Base-by-base conservation (phyloP, 164 flowering plant species). In the Vitis riparia region DNA sequence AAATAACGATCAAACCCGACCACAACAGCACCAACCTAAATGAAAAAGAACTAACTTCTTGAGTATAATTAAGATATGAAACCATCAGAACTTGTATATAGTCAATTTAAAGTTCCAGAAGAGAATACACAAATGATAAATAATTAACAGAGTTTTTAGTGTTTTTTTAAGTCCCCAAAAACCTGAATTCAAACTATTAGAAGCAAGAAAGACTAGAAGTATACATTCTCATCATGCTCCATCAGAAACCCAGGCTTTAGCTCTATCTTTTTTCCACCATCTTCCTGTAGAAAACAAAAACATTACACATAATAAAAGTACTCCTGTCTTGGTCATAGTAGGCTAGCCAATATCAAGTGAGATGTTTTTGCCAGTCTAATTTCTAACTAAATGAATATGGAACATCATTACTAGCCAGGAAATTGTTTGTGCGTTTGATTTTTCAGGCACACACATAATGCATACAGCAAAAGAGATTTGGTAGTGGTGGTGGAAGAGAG, bases 1-100 rank as follows among this genome's bases (percentile, higher is more conserved):
- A 93, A 88, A 75, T 91, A 88, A 44, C 97, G 97, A 80, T 95
- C 99, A 81, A 95, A 93, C 75, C 99, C 98, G 63, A 95, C 98
- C 27, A 95, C 97, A 77, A 95, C 99, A 75, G 99, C 99, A 30
- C 99, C 99, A 67, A 95, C 97, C 98, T 95, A 80, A 19, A 78
- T 8, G 58, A 71, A 50, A 67, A 73, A 15, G 44, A 61, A 73
- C 14, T 37, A 73, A 48, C 57, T 66, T 57, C 32, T 59, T 62
- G 15, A 69, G 13, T 52, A 44, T 59, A 68, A 60, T 55, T 48
- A 70, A 30, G 55, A 55, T 30, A 73, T 69, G 62, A 70, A 56
- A 23, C 12, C 29, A 59, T 49, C 13, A 5, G 8, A 17, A 12
- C 16, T 55, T 37, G 17, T n/a, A 55, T 11, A n/a, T 14, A 9